Base-by-base conservation (phyloP, 140 eudicot genomes). In the Erigeron philadelphicus region DNA sequence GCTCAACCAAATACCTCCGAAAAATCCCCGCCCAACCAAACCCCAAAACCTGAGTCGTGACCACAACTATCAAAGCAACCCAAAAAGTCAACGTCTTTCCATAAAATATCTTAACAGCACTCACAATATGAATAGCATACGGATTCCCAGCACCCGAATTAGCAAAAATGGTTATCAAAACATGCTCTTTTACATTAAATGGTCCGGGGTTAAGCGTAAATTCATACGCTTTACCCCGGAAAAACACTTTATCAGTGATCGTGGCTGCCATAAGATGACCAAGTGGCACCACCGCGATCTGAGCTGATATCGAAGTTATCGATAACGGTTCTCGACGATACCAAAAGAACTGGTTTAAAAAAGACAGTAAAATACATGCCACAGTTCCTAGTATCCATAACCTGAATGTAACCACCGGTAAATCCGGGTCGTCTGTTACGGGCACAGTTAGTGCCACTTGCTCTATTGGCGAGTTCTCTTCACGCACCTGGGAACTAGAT, bases 331-430 rank as follows among this genome's bases (percentile, higher is more conserved):
- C 95, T 6, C 87, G 79, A 18, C 98, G 85, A 84, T 82, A 93
- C 96, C 96, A 93, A 80, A 93, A 89, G 74, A 93, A 93, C 40
- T 93, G 98, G 74, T 93, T 93, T 50, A 93, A 86, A 69, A 93
- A 88, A 0, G 98, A 93, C 13, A 93, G 87, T 0, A 89, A 21
- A 4, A 81, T 71, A 56, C 98, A 93, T 7, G 96, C 87, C 15
- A 75, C 4, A 0, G 85, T 54, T n/a, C 98, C 98, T 2, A 93
- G 84, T 8, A 61, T 70, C 96, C 96, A 93, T 88, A 77, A 84
- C 18, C 98, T 84, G 81, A 93, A 93, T 13, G 98, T 93, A 31
- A 84, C 78, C 9, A 77, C 96, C 15, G 90, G 96, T 2, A 83
- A 73, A 52, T 64, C 62, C 5, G 85, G 75, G 75, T 93, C 95